A percentile compares a stretch with the other conserved stretches of the same genome.
These are phyloP conservation scores for Trifolium dubium DNA, from an alignment of 306 rosid genomes.

Conservation along the genomic window DNA sequence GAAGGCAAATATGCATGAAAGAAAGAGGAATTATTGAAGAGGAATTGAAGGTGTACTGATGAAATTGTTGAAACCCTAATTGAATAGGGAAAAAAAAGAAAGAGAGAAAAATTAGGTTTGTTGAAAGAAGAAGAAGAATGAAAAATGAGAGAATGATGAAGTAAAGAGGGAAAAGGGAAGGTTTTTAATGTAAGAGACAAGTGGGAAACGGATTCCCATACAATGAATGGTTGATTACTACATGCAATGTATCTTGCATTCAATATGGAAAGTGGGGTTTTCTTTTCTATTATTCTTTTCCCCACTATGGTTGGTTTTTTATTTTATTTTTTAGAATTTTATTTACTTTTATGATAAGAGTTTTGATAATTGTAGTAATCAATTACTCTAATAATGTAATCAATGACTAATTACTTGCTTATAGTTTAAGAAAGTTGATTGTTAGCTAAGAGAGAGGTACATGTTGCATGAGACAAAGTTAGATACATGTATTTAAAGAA, in stretches of 20 bases:
- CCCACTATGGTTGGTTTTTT: constrained; percentile 45
- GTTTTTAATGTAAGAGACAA: constrained; percentile 45
- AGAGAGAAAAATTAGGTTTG: not conserved
- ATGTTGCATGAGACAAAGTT: no score
- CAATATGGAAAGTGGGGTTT: constrained; percentile 67
- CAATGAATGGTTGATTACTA: constrained; percentile 59
- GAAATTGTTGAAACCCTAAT: constrained; percentile 62
- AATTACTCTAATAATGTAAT: not conserved
- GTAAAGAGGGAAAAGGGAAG: constrained; percentile 19
- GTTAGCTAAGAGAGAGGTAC: not conserved
- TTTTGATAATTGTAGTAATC: not conserved
- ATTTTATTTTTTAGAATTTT: not conserved
- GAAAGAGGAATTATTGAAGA: constrained; percentile 17
- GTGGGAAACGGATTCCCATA: constrained; percentile 43
- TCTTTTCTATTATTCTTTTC: constrained; percentile 53
- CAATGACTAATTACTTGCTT: not conserved
- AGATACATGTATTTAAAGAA: no score
- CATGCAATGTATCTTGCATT: constrained; percentile 80
- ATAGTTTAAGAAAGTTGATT: not conserved
- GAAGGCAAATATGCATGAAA: constrained; percentile 61
- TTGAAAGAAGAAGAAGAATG: constrained; percentile 18
- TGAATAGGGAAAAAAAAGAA: constrained; percentile 70
- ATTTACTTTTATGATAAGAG: not conserved
- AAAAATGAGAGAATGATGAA: not conserved
- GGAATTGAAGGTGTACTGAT: not conserved